Conservation (phyloP, 2,329 filamentous ascomycete species). For the Ceratocystis lukuohia region DNA sequence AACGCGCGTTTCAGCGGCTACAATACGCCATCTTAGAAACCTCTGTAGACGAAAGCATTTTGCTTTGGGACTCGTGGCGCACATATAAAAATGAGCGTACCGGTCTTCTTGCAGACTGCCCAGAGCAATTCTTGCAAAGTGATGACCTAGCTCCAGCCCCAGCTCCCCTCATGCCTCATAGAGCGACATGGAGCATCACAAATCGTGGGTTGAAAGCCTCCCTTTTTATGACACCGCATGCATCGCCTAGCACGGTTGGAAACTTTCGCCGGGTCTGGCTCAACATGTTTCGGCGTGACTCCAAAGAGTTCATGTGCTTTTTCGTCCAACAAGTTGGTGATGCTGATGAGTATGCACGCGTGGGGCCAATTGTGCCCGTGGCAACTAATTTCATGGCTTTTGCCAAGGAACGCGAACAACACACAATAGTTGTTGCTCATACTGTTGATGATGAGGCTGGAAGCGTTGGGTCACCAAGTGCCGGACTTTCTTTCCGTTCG, state of each 20-base stretch:
- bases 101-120: constrained; percentile 16
- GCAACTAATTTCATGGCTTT: constrained; percentile 15
- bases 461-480: neutral
- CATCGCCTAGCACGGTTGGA: constrained; percentile 12
- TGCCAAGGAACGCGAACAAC: constrained; percentile 13
- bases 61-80: constrained; percentile 23
- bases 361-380: constrained; percentile 15
- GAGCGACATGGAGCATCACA: constrained; percentile 15
- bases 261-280: constrained; percentile 20
- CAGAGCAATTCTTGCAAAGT: constrained; percentile 15
- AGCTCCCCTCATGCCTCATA: constrained; percentile 17
- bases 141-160: constrained; percentile 10
- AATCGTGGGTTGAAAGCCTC: constrained; percentile 17
- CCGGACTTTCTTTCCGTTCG: constrained; percentile 6
- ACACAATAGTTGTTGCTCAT: constrained; percentile 18
- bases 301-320: constrained; percentile 19
- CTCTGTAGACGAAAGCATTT: constrained; percentile 24
- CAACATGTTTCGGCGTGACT: constrained; percentile 13
- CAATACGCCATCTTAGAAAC: constrained; percentile 25
- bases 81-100: constrained; percentile 10
- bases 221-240: constrained; percentile 18
- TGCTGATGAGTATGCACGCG: constrained; percentile 16
- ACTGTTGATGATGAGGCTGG: constrained; percentile 4
- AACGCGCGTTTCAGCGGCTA: constrained; percentile 24
- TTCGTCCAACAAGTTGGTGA: constrained; percentile 19